These are phyloP conservation scores for Tuber umbilicatum DNA, from an alignment of 495 filamentous ascomycete genomes.

Conservation along the genomic window DNA sequence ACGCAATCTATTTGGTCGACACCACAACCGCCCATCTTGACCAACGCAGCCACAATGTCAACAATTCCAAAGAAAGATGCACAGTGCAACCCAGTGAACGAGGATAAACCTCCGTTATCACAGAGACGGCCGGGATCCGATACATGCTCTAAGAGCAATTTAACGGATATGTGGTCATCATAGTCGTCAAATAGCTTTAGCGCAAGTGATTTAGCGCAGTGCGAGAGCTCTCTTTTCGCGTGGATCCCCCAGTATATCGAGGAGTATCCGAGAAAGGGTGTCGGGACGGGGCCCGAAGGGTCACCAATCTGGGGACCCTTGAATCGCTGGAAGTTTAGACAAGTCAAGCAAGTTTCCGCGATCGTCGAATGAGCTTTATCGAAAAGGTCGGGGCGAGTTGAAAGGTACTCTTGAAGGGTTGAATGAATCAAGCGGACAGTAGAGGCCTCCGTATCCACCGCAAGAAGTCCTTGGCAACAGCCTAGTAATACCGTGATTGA, in stretches of 20 bases:
- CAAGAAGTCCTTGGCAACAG: background rate
- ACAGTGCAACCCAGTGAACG: background rate
- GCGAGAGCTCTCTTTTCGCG: background rate
- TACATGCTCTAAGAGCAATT: background rate
- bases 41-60: background rate
- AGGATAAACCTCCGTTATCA: background rate
- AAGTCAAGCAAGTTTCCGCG: background rate
- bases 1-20: background rate
- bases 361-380: background rate
- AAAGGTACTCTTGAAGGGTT: background rate
- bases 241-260: background rate
- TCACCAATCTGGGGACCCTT: background rate
- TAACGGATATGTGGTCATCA: background rate
- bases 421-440: background rate
- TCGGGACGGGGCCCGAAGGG: background rate
- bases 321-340: background rate
- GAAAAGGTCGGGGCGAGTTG: background rate
- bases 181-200: background rate
- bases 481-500: background rate
- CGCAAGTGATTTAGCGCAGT: background rate
- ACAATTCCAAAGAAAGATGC: background rate
- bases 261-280: background rate
- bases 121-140: background rate
- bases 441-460: background rate
- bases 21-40: background rate